Conservation (phyloP, 2,329 filamentous ascomycete genomes). For the Paracamarosporium sp. region DNA sequence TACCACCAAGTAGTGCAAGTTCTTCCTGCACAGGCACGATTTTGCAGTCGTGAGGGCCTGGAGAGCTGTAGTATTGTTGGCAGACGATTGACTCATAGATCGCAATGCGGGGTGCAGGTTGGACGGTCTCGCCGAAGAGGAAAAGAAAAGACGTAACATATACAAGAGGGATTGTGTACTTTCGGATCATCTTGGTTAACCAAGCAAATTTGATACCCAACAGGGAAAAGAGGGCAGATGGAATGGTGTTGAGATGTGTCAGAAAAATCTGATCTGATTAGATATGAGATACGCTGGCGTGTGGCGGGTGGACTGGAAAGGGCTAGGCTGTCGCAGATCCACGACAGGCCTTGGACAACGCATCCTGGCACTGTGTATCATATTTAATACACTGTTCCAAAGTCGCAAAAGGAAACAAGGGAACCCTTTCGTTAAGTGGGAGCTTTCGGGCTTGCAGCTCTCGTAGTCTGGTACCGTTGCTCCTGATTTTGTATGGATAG, state of each 20-base stretch:
- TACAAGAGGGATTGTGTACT: constrained; percentile 15
- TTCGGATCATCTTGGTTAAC: background rate
- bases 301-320: background rate
- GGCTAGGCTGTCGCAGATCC: background rate
- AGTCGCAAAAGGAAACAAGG: too few species aligned
- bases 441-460: too few species aligned
- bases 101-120: constrained; percentile 25
- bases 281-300: background rate
- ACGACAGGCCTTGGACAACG: background rate
- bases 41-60: constrained; percentile 19
- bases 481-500: too few species aligned
- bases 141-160: constrained; percentile 27
- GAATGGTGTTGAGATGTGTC: background rate
- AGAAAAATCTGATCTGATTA: constrained; percentile 5
- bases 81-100: constrained; percentile 27
- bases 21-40: constrained; percentile 23
- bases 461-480: too few species aligned
- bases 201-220: background rate
- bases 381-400: too few species aligned
- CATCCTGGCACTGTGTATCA: too few species aligned
- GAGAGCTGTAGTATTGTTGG: constrained; percentile 14
- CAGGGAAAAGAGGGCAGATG: background rate
- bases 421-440: too few species aligned
- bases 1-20: constrained; percentile 18
- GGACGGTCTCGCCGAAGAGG: constrained; percentile 25